Evolutionary conservation across 352 stramenopile species (phyloP), one percentile per base, ranked within the genome.

Genomic region (Blastocystis hominis): DNA sequence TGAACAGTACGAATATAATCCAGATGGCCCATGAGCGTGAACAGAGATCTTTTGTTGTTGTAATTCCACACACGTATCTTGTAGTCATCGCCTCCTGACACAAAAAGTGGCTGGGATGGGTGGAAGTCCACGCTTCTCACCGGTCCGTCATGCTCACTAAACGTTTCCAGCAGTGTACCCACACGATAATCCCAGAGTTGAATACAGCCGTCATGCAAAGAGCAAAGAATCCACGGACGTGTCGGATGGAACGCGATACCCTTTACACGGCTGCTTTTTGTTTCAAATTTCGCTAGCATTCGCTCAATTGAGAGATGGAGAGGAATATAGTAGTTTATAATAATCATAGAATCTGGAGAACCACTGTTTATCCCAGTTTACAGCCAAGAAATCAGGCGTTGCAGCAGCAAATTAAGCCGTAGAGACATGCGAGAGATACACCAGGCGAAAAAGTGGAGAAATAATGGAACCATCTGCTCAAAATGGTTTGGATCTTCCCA

Each of bases 61-160:
- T 98, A 98, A 91, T 99, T 96, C 96, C 97, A 99, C 30, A 98
- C 96, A 92, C 99, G 99, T 89, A 99, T 97, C 91, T 98, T 98
- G 94, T 99, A 99, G 91, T 99, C 97, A 90, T 99, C 97, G 36
- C 96, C 96, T 30, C 97, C 97, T 17, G 95, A 98, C 17, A 98
- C 96, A 86, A 99, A 98, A 17, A 99, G 92, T 59, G 96, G 95
- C 90, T 99, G 96, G 38, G 93, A 93, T 70, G 95, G 92, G 92
- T 99, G 96, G 89, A 99, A 99, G 91, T 99, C 96, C 2, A 99
- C 96, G 72, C 96, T 95, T 77, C 97, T 94, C 68, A 99, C 97
- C 24, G 97, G 97, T 0, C 96, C 97, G 88, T 99, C 96, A 92
- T 99, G 96, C 91, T 99, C 97, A 90, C 98, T 96, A 90, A 99